A percentile compares a stretch with the other conserved stretches of the same genome.
Evolutionary conservation across 305 asterid genomes (phyloP).

Genomic region (Solanum hybrid): DNA sequence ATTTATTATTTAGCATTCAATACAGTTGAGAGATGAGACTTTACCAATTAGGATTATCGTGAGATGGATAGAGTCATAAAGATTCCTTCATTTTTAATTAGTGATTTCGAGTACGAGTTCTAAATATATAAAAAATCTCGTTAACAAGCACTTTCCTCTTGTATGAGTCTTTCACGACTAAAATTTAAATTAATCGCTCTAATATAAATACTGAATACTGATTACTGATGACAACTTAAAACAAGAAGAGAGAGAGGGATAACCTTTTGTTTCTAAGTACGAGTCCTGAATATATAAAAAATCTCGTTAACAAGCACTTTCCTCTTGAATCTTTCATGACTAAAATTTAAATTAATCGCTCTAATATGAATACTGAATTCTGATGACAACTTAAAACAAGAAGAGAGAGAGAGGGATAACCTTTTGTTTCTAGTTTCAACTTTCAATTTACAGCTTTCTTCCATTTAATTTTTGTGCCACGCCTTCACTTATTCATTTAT

Average conservation of each 20-base stretch:
- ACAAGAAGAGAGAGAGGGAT: background rate
- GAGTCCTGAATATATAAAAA: accelerated
- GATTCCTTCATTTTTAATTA: accelerated
- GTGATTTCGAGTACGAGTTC: accelerated
- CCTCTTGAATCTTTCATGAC: accelerated
- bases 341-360: background rate
- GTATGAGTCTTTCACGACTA: accelerated
- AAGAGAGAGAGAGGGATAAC: background rate
- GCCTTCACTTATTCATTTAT: constrained; percentile 10
- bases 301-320: accelerated
- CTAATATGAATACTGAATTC: accelerated
- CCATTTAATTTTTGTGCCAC: constrained; percentile 20
- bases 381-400: too few relatives aligned
- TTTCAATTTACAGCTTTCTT: background rate
- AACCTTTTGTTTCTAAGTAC: background rate
- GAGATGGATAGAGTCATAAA: background rate
- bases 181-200: background rate
- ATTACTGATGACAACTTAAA: accelerated
- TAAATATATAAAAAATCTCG: background rate
- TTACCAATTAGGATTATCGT: background rate
- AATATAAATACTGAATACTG: accelerated
- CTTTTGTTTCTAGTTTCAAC: background rate
- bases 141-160: accelerated
- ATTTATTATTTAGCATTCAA: constrained; percentile 22
- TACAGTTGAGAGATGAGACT: background rate